Percentiles rank a stretch among this genome's conserved stretches.
phyloP scores from a whole-genome alignment of 164 flowering plant species.

The Tinospora cordifolia region DNA sequence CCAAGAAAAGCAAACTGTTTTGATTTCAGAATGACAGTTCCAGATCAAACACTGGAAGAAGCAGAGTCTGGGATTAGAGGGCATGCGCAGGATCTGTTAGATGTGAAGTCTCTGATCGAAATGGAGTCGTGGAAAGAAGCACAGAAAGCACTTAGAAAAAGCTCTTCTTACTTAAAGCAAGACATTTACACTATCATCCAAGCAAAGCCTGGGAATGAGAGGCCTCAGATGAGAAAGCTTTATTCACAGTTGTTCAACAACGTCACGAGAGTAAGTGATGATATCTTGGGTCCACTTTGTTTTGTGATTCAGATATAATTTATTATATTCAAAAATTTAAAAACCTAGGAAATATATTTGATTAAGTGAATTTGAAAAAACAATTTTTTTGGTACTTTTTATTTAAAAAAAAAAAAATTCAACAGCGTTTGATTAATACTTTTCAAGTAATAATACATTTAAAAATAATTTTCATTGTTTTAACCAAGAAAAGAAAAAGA shows the following conservation, averaged over 20 bases:
- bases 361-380: no score
- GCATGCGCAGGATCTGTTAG: conserved; percentile 38
- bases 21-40: conserved; percentile 45
- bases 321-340: no score
- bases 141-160: conserved; percentile 46
- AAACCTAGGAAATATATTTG: no score
- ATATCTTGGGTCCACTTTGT: neutral
- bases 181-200: conserved; percentile 71
- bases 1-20: conserved; percentile 24
- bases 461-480: no score
- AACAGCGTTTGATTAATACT: no score
- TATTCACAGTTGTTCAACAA: conserved; percentile 38
- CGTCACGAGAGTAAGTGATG: conserved; percentile 14
- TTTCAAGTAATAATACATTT: no score
- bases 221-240: conserved; percentile 57
- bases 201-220: conserved; percentile 45
- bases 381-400: no score
- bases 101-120: conserved; percentile 40
- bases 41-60: conserved; percentile 58
- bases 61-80: conserved; percentile 37
- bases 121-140: conserved; percentile 51
- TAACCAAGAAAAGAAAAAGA: no score
- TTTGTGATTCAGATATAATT: no score
- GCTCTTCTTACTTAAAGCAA: conserved; percentile 43
- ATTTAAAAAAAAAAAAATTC: no score